These are phyloP conservation scores for Tylopilus sp. DNA, from an alignment of 1,284 basidiomycete species.

Conservation along the genomic window DNA sequence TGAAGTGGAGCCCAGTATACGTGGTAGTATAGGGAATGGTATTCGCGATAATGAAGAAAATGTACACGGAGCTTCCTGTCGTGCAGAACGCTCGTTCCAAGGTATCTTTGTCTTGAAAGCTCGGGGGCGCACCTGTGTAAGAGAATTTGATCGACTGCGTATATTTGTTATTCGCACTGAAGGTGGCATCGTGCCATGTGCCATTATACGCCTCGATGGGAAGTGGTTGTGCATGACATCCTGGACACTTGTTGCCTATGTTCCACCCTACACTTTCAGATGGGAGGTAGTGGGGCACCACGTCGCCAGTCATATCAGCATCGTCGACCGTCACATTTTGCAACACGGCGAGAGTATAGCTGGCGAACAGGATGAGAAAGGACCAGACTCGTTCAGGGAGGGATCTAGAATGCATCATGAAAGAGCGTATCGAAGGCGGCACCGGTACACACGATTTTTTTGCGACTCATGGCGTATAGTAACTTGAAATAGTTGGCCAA, in stretches of 20 bases:
- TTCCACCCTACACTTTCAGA: neutral
- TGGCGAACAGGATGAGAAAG: neutral
- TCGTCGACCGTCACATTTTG: conserved; percentile 20
- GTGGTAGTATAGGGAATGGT: neutral
- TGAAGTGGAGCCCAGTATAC: conserved; percentile 1
- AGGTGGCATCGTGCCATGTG: conserved; percentile 23
- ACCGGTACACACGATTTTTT: too few species aligned
- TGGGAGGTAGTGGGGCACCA: conserved; percentile 8
- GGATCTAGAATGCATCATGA: too few species aligned
- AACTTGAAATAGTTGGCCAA: too few species aligned
- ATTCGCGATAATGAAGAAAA: conserved; percentile 22
- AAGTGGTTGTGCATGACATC: neutral
- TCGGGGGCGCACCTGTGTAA: conserved; percentile 11
- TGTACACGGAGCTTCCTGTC: conserved; percentile 20
- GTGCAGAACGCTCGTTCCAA: neutral
- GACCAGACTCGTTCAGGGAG: too few species aligned
- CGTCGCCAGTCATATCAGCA: conserved; percentile 1
- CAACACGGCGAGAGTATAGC: neutral
- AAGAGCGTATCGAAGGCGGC: too few species aligned
- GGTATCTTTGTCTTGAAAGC: neutral
- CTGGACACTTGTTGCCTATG: neutral
- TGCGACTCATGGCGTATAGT: too few species aligned
- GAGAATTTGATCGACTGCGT: conserved; percentile 8
- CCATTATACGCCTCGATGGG: conserved; percentile 3
- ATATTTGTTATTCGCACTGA: neutral